Evolutionary conservation across 75 land plant species (phyloP), one percentile per base, ranked within the genome.

Genomic region (Sequoia sempervirens): DNA sequence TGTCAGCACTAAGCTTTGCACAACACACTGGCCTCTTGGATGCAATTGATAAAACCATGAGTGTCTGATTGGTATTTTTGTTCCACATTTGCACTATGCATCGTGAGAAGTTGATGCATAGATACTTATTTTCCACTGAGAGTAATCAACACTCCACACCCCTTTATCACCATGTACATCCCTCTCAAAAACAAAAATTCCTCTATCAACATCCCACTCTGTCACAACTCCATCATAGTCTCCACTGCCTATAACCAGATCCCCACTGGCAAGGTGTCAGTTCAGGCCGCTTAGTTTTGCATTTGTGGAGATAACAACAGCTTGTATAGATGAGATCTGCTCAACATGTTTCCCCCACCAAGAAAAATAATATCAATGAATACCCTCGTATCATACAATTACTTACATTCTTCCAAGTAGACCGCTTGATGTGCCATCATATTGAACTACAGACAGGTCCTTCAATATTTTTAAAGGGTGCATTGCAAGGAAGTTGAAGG

Each of bases 171-270:
- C 92, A 78, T 93, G 94, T 85, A 92, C 97, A 85, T 93, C 95
- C 9, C 96, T 85, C 87, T 95, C 97, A 74, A 86, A 89, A 9
- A 95, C 82, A 6, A 95, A 87, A 3, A 84, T 18, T 5, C 68
- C 64, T 50, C 82, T 78, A 76, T 93, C 92, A 28, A 92, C 74
- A 80, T 95, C 95, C 88, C 95, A 95, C 88, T 95, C 95, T 66
- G 89, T 88, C 13, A 95, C 94, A 3, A 90, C 93, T 1, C 97
- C 97, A 74, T 95, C 97, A 83, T 95, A 95, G 82, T 95, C 97
- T 46, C 95, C 97, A 83, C 91, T 84, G 1, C 86, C 92, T 38
- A 93, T 74, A 41, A 93, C 80, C 37, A 84, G 79, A 40, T 89
- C 87, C 75, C 83, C 84, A 23, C 85, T 58, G 56, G 86, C 88